Conservation (phyloP, 768 basidiomycete species). For the Suillus placidus region DNA sequence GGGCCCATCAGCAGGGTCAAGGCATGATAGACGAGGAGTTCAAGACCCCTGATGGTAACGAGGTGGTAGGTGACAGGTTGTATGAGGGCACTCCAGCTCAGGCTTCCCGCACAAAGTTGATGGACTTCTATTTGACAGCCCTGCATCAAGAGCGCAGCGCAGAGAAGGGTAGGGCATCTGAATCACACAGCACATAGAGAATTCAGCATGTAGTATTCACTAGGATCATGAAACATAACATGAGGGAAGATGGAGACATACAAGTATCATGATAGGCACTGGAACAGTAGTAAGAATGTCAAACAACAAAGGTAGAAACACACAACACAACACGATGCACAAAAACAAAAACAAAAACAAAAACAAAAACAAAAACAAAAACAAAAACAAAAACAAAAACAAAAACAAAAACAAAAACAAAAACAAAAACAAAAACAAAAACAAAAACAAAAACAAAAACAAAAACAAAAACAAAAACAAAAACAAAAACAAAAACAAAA, state of each 20-base stretch:
- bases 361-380: too few relatives aligned
- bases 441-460: too few relatives aligned
- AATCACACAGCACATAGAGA: background rate
- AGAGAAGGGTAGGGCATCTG: background rate
- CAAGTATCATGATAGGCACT: background rate
- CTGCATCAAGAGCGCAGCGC: background rate
- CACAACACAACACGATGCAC: background rate
- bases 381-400: too few relatives aligned
- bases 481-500: too few relatives aligned
- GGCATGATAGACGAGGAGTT: background rate
- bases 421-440: too few relatives aligned
- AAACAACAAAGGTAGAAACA: background rate
- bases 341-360: too few relatives aligned
- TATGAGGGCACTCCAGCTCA: background rate
- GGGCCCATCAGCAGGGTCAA: background rate
- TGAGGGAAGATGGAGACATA: background rate
- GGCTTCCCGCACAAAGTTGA: background rate
- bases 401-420: too few relatives aligned
- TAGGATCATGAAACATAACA: background rate
- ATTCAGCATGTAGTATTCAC: background rate
- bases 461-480: too few relatives aligned
- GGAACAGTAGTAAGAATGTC: background rate
- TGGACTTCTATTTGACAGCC: background rate
- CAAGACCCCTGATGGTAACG: background rate
- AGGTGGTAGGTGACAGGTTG: background rate